Base-by-base conservation (phyloP, 2,329 filamentous ascomycete species). In the Neonectria sp. region DNA sequence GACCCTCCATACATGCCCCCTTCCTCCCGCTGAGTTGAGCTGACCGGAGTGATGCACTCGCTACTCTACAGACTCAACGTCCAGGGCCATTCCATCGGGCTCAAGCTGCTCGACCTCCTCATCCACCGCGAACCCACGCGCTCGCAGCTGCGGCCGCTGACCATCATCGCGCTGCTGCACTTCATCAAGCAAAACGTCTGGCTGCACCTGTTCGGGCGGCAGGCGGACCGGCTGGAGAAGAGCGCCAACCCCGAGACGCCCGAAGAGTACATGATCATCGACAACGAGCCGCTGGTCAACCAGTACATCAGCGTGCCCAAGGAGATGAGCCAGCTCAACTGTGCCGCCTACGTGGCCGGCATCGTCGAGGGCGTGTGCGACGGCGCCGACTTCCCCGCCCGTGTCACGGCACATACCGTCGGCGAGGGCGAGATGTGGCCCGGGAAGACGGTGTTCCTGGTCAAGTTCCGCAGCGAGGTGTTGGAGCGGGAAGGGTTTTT, bases 211-310 rank as follows among this genome's bases (percentile, higher is more conserved):
- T 99, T 99, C 81, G 91, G 90, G 43, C 92, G 95, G 1, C 92
- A 95, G 63, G 96, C 96, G 31, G 95, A 98, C 83, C 93, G 94
- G 21, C 90, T 99, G 65, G 96, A 99, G 84, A 95, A 96, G 83
- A 94, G 91, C 66, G 91, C 91, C 60, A 92, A 93, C 76, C 91
- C 93, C 9, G 89, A 91, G 60, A 95, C 95, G 59, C 92, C 94
- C 9, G 94, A 96, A 75, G 95, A 98, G 85, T 99, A 98, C 86
- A 98, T 99, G 95, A 96, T 99, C 76, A 94, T 95, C 76, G 96
- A 99, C 83, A 98, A 99, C 82, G 96, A 98, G 80, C 96, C 96
- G 25, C 87, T 98, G 57, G 95, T 98, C 45, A 98, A 98, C 82
- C 92, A 92, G 69, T 98, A 96, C 83, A 93, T 99, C 78, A 94